Conservation (phyloP, 2,329 filamentous ascomycete genomes). For the Phaeosphaeria sp. region DNA sequence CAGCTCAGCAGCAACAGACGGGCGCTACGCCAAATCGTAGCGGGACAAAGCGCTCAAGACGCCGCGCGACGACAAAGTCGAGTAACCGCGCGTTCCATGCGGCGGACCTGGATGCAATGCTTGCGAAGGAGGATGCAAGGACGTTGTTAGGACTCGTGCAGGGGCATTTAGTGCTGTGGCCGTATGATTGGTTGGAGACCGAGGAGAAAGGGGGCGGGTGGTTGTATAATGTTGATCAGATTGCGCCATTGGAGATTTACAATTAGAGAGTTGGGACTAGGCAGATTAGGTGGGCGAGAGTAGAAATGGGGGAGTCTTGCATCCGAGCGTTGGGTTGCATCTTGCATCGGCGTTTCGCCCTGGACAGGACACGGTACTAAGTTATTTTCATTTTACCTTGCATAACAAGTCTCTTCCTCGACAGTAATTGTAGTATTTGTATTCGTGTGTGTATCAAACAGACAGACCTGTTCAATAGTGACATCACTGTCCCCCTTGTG, state of each 20-base stretch:
- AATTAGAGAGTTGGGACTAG: constrained; percentile 3
- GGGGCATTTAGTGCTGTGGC: constrained; percentile 88
- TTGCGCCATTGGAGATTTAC: constrained; percentile 96
- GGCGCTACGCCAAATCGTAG: constrained; percentile 17
- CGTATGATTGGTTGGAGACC: constrained; percentile 85
- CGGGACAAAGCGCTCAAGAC: constrained; percentile 54
- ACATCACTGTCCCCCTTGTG: no score
- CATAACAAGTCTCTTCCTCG: no score
- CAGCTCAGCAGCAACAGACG: constrained; percentile 5
- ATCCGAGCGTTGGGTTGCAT: no score
- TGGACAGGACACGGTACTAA: no score
- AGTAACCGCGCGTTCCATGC: constrained; percentile 69
- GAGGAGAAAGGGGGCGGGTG: constrained; percentile 95
- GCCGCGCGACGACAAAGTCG: constrained; percentile 73
- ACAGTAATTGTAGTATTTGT: no score
- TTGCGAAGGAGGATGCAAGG: constrained; percentile 78
- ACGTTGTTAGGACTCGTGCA: constrained; percentile 82
- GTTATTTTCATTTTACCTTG: no score
- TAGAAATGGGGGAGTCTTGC: no score
- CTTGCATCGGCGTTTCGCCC: no score
- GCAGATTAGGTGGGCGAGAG: no score
- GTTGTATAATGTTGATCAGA: constrained; percentile 94
- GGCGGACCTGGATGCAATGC: constrained; percentile 70
- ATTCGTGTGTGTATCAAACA: no score
- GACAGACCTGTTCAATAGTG: no score